Evolutionary conservation across 257 asterid species (phyloP), one percentile per base, ranked within the genome.

Genomic region (Gentiana macrophylla): DNA sequence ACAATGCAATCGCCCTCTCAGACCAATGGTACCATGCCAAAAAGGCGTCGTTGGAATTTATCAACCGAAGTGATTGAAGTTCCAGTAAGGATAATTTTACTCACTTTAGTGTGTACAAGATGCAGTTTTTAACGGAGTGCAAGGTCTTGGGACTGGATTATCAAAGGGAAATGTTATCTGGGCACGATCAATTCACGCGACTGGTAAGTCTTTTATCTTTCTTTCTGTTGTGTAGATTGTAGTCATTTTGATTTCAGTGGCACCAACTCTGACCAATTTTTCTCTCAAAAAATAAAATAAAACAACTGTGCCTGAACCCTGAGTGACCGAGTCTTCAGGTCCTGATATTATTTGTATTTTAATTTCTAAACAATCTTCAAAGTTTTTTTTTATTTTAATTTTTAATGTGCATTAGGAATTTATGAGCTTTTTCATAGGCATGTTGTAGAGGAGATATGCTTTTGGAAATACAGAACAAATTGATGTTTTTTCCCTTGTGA

Each of bases 121-220:
- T 63, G 53, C 76, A 83, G 94, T 46, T 49, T 64, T 69, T 47
- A 60, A 62, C 49, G 83, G 66, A 57, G 78, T 56, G 33, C 67
- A 63, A 54, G 64, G 72, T 77, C 69, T 72, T 78, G 72, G 67
- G 65, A 52, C 61, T 1, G 83, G 78, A 51, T 47, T 64, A 15
- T 61, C 72, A 49, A 62, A 50, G 58, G 68, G 55, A 15, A 72
- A 62, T 53, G 61, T 78, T n/a, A 84, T 82, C 13, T 67, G 70
- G 5, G 55, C 72, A 8, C 76, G 95, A 62, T 73, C 78, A 34
- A 78, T 89, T 75, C 97, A 89, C 62, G 65, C 72, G 52, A 89
- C 97, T 41, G 87, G 97, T 86, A 80, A 66, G 49, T 56, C 8
- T 55, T 15, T 37, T 13, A 24, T 24, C 24, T 24, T 24, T 24